Conservation (phyloP, 306 rosid species). For the Erythrophleum fordii region DNA sequence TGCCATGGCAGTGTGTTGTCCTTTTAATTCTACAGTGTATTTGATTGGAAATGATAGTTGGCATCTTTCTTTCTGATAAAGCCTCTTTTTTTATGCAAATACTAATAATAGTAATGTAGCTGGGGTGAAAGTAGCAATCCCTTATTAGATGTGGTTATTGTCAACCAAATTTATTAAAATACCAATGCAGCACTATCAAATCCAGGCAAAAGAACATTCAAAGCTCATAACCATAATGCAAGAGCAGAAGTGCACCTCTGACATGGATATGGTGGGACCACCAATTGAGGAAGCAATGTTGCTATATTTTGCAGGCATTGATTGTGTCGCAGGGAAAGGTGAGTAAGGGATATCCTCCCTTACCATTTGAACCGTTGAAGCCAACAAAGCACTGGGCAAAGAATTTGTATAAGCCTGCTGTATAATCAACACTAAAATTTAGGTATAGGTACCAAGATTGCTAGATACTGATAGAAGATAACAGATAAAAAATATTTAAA, state of each 20-base stretch:
- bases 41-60: background rate
- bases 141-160: background rate
- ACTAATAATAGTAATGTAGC: background rate
- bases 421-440: slow-evolving; percentile 31
- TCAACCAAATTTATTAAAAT: background rate
- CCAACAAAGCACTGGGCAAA: slow-evolving; percentile 82
- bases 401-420: slow-evolving; percentile 86
- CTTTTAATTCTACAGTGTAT: background rate
- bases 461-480: slow-evolving; percentile 9
- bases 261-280: slow-evolving; percentile 79
- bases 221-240: background rate
- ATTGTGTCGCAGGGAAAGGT: slow-evolving; percentile 83
- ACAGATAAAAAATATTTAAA: too few species aligned
- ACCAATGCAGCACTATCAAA: background rate
- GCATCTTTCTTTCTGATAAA: background rate
- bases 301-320: slow-evolving; percentile 79
- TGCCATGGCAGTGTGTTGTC: background rate
- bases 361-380: slow-evolving; percentile 73
- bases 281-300: slow-evolving; percentile 83
- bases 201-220: background rate
- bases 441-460: slow-evolving; percentile 9
- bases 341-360: slow-evolving; percentile 94
- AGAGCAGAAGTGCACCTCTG: slow-evolving; percentile 70
- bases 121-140: slow-evolving; percentile 1
- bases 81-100: background rate